A percentile compares a stretch with the other conserved stretches of the same genome.
These are phyloP conservation scores for Hypoxylon sp. DNA, from an alignment of 2,329 filamentous ascomycete species.

Conservation along the genomic window DNA sequence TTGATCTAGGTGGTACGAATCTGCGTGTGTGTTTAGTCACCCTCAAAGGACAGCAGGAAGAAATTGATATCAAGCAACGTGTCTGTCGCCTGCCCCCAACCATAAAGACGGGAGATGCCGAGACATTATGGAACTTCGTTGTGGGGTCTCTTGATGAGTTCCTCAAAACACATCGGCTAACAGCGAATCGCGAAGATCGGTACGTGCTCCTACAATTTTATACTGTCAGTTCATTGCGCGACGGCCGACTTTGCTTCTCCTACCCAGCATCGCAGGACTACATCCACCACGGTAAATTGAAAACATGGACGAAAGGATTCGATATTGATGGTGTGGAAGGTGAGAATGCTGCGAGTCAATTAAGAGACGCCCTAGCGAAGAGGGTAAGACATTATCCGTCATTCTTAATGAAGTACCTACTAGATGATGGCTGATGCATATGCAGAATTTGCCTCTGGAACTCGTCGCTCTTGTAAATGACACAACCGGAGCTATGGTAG, in stretches of 20 bases:
- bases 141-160: constrained; percentile 93
- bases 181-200: constrained; percentile 19
- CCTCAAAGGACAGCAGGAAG: constrained; percentile 85
- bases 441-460: constrained; percentile 88
- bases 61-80: constrained; percentile 94
- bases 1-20: constrained; percentile 97
- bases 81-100: constrained; percentile 95
- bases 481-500: constrained; percentile 95
- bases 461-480: constrained; percentile 96
- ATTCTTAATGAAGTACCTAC: background rate
- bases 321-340: constrained; percentile 94
- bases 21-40: constrained; percentile 93
- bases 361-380: constrained; percentile 82
- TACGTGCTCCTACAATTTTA: constrained; percentile 55
- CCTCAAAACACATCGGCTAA: constrained; percentile 81
- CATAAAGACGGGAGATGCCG: constrained; percentile 84
- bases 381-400: constrained; percentile 65
- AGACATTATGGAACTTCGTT: constrained; percentile 95
- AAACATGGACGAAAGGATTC: constrained; percentile 90
- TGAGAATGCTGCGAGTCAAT: constrained; percentile 88
- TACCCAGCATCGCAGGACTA: constrained; percentile 96
- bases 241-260: constrained; percentile 84
- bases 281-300: constrained; percentile 91
- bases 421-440: constrained; percentile 31
- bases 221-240: background rate